Base-by-base conservation (phyloP, 352 stramenopile genomes). In the Pythium rishiriense region DNA sequence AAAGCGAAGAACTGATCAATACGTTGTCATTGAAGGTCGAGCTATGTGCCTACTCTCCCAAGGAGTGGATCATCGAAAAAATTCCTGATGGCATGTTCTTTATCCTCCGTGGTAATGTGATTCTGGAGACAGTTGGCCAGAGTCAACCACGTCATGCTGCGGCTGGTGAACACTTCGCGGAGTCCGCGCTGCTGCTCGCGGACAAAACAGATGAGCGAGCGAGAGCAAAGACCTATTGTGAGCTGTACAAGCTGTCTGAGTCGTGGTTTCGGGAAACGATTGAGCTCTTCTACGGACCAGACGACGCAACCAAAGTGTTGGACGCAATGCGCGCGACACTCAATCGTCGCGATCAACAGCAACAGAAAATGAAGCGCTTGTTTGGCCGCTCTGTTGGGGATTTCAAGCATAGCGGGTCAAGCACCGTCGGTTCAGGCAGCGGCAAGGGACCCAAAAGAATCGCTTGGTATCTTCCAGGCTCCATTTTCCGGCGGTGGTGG, bases 301-400 rank as follows among this genome's bases (percentile, higher is more conserved):
- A 72, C 3, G 69, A 68, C 0, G 33, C 51, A 4, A 48, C 56
- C 12, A 57, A 75, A 15, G 46, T 62, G 10, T 60, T 91, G 28
- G 79, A 83, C 50, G 57, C 69, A 12, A 89, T 91, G 83, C 75
- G 70, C 0, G 81, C 76, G 11, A 83, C 85, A 60, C 72, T 83
- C 8, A 75, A 58, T 19, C 67, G 78, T 4, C 73, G 68, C 0
- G 82, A 93, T 31, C 79, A 90, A 33, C 84, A 93, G 39, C 71
- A 89, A 49, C 82, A 90, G 49, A 93, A 93, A 65, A 91, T 88
- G 75, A 90, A 93, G 58, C 72, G 74, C 15, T 75, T 93, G 63
- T 72, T 93, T 6, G 82, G 82, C 0, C 80, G 77, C 41, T 74
- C 72, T 0, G 59, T 66, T 0, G 66, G 74, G 3, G 51, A 62